A percentile compares a stretch with the other conserved stretches of the same genome.
These are phyloP conservation scores for Saturnispora hagleri DNA, from an alignment of 805 yeast species.

Conservation along the genomic window DNA sequence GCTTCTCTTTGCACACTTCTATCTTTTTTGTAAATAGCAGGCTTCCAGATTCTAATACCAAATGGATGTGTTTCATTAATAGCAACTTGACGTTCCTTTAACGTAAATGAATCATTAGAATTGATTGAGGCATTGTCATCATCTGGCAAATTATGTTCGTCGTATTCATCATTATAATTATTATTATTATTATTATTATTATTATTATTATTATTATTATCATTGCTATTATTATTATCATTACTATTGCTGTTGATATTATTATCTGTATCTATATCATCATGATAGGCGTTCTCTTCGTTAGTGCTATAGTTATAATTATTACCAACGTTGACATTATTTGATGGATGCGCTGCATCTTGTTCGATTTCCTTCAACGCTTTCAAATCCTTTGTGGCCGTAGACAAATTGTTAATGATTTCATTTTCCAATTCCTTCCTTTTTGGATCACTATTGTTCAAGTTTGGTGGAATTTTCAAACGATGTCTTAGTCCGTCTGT, in stretches of 20 bases:
- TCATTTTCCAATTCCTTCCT: conserved; percentile 22
- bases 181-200: neutral
- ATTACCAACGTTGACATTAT: neutral
- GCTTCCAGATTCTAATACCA: conserved; percentile 98
- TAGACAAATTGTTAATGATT: conserved; percentile 18
- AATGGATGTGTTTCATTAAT: conserved; percentile 96
- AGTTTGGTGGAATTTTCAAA: conserved; percentile 28
- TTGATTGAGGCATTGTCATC: conserved; percentile 27
- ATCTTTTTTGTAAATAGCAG: conserved; percentile 86
- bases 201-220: neutral
- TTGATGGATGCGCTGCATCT: conserved; percentile 15
- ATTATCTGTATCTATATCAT: neutral
- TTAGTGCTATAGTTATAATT: neutral
- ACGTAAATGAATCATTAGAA: conserved; percentile 74
- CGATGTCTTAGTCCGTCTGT: conserved; percentile 54
- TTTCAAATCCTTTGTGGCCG: conserved; percentile 20
- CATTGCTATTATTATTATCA: neutral
- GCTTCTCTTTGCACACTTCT: conserved; percentile 90
- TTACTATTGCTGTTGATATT: neutral
- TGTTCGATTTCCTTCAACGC: conserved; percentile 24
- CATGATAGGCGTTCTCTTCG: neutral
- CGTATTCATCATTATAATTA: neutral
- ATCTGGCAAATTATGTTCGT: neutral
- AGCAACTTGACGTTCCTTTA: conserved; percentile 90
- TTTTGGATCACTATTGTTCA: conserved; percentile 14